Conservation (phyloP, 2,329 filamentous ascomycete genomes). For the Epichloe sylvatica region DNA sequence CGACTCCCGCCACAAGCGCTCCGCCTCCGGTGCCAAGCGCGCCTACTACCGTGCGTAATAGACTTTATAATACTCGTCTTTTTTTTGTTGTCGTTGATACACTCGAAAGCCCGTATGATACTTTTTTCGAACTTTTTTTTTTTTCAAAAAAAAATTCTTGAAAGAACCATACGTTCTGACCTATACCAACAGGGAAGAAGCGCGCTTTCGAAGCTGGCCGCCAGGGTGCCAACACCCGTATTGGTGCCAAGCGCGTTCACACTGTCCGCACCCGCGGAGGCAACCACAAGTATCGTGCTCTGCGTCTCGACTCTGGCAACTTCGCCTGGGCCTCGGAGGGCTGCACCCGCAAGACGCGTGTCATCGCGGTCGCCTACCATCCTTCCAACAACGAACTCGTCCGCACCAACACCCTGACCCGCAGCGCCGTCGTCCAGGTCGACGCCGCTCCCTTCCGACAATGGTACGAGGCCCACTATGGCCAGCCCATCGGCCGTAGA, state of each 20-base stretch:
- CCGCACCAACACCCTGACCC: conserved; percentile 99
- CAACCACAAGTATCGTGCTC: conserved; percentile 99
- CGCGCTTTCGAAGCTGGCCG: conserved; percentile 99
- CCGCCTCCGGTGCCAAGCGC: conserved; percentile 96
- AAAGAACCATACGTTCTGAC: conserved; percentile 56
- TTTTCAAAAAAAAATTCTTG: neutral
- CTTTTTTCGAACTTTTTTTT: conserved; percentile 5
- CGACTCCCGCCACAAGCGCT: conserved; percentile 99
- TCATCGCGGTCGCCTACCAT: conserved; percentile 97
- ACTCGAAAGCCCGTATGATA: conserved; percentile 53
- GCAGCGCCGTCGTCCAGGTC: conserved; percentile 95
- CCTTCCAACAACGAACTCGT: conserved; percentile 99
- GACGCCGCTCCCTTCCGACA: conserved; percentile 98
- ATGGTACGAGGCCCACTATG: conserved; percentile 99
- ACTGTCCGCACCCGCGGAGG: conserved; percentile 93
- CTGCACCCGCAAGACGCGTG: conserved; percentile 95
- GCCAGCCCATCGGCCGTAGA: conserved; percentile 72
- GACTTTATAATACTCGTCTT: conserved; percentile 4
- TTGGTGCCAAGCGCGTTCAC: conserved; percentile 92
- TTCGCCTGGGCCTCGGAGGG: conserved; percentile 99
- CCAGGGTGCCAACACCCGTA: conserved; percentile 98
- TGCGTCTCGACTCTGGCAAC: conserved; percentile 97
- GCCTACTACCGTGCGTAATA: conserved; percentile 68
- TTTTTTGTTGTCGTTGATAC: conserved; percentile 7
- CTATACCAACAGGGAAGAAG: conserved; percentile 71